A percentile compares a stretch with the other conserved stretches of the same genome.
Conservation (phyloP, 2,329 filamentous ascomycete species). For the Nemania sp. region DNA sequence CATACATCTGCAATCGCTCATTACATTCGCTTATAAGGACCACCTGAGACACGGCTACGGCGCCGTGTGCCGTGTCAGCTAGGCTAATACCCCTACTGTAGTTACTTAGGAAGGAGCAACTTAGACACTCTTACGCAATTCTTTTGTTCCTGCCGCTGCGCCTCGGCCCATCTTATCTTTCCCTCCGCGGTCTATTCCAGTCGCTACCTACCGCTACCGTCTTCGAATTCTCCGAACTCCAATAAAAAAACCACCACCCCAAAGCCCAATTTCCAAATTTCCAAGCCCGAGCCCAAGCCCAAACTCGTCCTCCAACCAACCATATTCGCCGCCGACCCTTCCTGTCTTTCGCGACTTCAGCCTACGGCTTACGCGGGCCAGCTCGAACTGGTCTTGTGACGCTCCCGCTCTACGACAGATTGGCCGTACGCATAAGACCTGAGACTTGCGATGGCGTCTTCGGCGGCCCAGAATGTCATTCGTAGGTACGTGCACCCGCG, state of each 20-base stretch:
- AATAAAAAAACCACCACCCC: too few relatives aligned
- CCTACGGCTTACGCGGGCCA: conserved; percentile 16
- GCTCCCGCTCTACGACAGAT: conserved; percentile 17
- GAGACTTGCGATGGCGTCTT: conserved; percentile 38
- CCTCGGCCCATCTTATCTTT: conserved; percentile 11
- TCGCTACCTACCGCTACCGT: background rate
- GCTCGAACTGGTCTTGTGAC: conserved; percentile 23
- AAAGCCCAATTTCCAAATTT: background rate
- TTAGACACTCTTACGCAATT: too few relatives aligned
- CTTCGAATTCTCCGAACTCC: background rate
- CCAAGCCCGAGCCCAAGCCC: background rate
- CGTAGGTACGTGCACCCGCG: conserved; percentile 43
- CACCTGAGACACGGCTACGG: too few relatives aligned
- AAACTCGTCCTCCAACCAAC: conserved; percentile 7
- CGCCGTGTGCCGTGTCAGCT: too few relatives aligned
- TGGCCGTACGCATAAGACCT: conserved; percentile 23
- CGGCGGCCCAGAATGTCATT: conserved; percentile 47
- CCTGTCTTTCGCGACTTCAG: conserved; percentile 4
- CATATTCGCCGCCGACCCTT: conserved; percentile 9
- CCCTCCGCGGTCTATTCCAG: conserved; percentile 1
- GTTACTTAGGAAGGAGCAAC: too few relatives aligned
- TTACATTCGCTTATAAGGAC: too few relatives aligned
- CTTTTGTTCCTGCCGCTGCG: conserved; percentile 15
- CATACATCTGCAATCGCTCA: too few relatives aligned
- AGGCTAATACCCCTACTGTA: conserved; percentile 2